Conservation (phyloP, 495 filamentous ascomycete genomes). For the Astrothelium macrocarpum region DNA sequence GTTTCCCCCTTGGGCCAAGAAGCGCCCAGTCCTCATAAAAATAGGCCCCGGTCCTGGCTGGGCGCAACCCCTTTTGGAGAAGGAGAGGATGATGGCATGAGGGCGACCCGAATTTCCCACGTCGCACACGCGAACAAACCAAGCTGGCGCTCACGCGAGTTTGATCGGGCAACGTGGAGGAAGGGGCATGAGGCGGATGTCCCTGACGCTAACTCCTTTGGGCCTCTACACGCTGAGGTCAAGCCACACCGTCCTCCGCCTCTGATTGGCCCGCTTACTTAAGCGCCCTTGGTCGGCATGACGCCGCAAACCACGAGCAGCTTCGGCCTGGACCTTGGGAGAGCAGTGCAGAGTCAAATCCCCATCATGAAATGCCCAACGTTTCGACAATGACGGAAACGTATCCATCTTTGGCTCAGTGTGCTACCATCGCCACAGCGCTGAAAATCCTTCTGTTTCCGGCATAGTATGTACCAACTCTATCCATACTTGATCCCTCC, state of each 20-base stretch:
- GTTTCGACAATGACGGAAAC: constrained; percentile 56
- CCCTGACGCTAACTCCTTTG: background rate
- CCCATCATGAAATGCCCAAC: background rate
- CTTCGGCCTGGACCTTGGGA: background rate
- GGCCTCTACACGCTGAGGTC: too few species aligned
- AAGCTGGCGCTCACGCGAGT: background rate
- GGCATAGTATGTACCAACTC: constrained; percentile 65
- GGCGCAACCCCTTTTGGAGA: background rate
- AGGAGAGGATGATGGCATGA: background rate
- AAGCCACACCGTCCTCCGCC: background rate
- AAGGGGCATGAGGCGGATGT: background rate
- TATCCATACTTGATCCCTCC: background rate
- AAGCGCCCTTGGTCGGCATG: background rate
- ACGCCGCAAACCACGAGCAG: background rate
- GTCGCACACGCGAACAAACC: background rate
- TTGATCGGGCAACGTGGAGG: background rate
- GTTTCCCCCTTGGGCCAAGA: constrained; percentile 1
- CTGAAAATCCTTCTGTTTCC: constrained; percentile 92
- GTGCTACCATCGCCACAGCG: constrained; percentile 75
- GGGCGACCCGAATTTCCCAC: background rate
- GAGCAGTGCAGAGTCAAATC: background rate
- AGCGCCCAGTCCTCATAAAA: background rate
- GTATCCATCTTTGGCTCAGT: constrained; percentile 79
- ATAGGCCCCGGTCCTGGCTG: background rate
- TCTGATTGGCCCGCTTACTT: background rate